Base-by-base conservation (phyloP, 164 flowering plant species). In the Cinnamomum micranthum region DNA sequence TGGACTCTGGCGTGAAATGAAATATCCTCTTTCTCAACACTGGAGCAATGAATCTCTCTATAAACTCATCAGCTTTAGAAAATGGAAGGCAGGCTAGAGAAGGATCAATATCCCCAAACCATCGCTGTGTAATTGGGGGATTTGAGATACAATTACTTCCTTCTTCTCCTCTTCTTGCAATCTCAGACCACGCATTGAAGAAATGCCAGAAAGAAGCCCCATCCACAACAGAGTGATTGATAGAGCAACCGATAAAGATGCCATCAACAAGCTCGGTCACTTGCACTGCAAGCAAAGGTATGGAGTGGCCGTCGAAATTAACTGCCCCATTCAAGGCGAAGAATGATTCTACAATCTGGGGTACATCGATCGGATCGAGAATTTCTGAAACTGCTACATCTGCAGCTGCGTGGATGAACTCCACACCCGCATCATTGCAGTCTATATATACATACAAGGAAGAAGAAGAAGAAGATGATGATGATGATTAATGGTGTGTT, bases 381-480 rank as follows among this genome's bases (percentile, higher is more conserved):
- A 91, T 70, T 24, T 88, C 89, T 1, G 75, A 20, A 0, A 87
- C 51, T 0, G 83, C 65, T 47, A 81, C 2, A 55, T 85, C 83
- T 0, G 76, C 50, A 0, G 74, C 47, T 0, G 93, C 87, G 47
- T 86, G 85, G 70, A 90, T 76, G 64, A 91, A 83, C 35, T 76
- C 78, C 0, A 84, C 91, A 19, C 92, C 92, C 2, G 87, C 83
- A 23, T 83, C 79, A 68, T 85, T 75, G 83, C 88, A 87, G 72
- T 89, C 85, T 2, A 91, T 65, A 47, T 12, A 80, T 70, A 90
- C 76, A 17, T 63, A 58, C 11, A 55, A 77, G 0, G 85, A 69
- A 33, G 79, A n/a, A n/a, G n/a, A n/a, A n/a, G n/a, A n/a, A n/a
- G n/a, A n/a, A n/a, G n/a, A n/a, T n/a, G n/a, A n/a, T n/a, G n/a